Evolutionary conservation across 345 rosid species (phyloP).

Genomic region (Limnanthes douglasii): DNA sequence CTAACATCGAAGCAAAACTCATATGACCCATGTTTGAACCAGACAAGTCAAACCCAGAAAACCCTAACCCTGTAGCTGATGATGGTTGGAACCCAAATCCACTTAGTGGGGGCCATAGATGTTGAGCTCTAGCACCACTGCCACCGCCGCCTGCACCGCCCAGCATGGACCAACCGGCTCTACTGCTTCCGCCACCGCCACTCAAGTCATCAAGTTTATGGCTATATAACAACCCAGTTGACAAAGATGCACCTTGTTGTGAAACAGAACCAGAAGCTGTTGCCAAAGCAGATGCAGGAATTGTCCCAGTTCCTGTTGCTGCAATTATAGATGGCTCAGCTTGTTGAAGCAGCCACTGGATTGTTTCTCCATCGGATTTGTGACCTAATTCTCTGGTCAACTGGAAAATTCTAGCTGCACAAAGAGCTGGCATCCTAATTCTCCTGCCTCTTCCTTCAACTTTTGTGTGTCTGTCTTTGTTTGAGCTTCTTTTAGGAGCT

Average conservation of each 20-base stretch:
- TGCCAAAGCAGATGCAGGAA: conserved; percentile 89
- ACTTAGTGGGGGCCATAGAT: conserved; percentile 61
- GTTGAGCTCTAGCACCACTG: conserved; percentile 51
- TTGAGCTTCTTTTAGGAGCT: conserved; percentile 80
- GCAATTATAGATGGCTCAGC: conserved; percentile 91
- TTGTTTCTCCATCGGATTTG: conserved; percentile 95
- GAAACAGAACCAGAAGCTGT: conserved; percentile 50
- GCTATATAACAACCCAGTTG: conserved; percentile 63
- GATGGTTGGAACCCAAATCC: conserved; percentile 56
- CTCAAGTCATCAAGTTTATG: conserved; percentile 50
- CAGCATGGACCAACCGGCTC: conserved; percentile 51
- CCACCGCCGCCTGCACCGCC: conserved; percentile 32
- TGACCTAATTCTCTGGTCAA: conserved; percentile 95
- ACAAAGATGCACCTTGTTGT: conserved; percentile 38
- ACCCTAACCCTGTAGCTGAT: conserved; percentile 48
- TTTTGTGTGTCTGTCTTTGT: conserved; percentile 91
- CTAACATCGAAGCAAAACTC: conserved; percentile 71
- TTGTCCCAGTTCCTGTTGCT: conserved; percentile 85
- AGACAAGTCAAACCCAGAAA: conserved; percentile 70
- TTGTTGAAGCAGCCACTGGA: conserved; percentile 91
- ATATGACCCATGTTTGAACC: conserved; percentile 41
- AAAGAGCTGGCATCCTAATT: conserved; percentile 96
- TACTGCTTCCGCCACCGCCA: conserved; percentile 22
- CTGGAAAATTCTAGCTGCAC: conserved; percentile 95
- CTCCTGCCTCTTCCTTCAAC: conserved; percentile 93